phyloP scores from a whole-genome alignment of 2,329 filamentous ascomycete genomes.

The Gremmenia infestans region DNA sequence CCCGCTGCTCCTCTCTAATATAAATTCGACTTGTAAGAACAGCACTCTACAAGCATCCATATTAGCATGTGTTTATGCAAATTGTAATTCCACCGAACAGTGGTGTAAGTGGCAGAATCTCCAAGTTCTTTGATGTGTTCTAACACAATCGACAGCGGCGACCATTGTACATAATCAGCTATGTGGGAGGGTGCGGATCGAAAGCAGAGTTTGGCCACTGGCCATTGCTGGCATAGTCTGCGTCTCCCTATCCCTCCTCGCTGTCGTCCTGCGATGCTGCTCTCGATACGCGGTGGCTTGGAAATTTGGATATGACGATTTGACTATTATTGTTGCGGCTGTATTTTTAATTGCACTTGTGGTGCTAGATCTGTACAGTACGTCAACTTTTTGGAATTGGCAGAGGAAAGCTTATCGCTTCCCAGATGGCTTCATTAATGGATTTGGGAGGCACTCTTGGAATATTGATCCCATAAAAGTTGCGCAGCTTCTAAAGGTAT shows the following conservation, averaged over 20 bases:
- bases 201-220: slow-evolving; percentile 6
- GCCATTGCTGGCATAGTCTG: slow-evolving; percentile 6
- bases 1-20: neutral
- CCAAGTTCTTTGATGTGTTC: neutral
- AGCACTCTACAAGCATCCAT: slow-evolving; percentile 9
- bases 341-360: slow-evolving; percentile 5
- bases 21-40: slow-evolving; percentile 8
- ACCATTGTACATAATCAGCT: slow-evolving; percentile 3
- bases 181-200: slow-evolving; percentile 7
- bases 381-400: neutral
- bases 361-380: slow-evolving; percentile 11
- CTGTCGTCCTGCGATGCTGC: slow-evolving; percentile 14
- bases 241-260: slow-evolving; percentile 8
- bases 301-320: slow-evolving; percentile 14
- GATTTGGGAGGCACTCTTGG: slow-evolving; percentile 15
- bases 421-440: slow-evolving; percentile 9
- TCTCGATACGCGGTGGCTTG: slow-evolving; percentile 10
- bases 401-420: neutral
- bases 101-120: neutral
- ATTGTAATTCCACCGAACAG: slow-evolving; percentile 10
- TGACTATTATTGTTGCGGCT: slow-evolving; percentile 3
- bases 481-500: slow-evolving; percentile 8
- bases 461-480: slow-evolving; percentile 9
- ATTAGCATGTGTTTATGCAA: slow-evolving; percentile 5
- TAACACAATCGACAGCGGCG: slow-evolving; percentile 5